phyloP scores from a whole-genome alignment of 1,139 yeast genomes.

The Magnusiomyces magnusii region DNA sequence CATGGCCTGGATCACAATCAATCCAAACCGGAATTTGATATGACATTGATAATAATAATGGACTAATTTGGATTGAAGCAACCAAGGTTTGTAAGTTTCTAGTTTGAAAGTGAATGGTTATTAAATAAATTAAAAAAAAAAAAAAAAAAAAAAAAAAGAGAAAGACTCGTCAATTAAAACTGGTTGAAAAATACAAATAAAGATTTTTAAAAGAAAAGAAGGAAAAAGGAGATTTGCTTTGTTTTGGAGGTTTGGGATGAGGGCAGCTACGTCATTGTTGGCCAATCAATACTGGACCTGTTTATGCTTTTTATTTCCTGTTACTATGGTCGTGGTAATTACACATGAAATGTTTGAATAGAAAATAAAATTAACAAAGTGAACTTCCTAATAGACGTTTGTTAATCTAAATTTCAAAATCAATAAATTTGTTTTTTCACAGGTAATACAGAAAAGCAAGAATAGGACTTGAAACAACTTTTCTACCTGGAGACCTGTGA shows the following conservation, averaged over 20 bases:
- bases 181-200: too few relatives aligned
- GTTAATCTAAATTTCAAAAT: background rate
- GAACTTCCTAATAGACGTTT: background rate
- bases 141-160: background rate
- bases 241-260: too few relatives aligned
- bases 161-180: background rate
- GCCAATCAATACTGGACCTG: background rate
- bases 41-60: background rate
- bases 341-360: background rate
- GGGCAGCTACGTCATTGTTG: background rate
- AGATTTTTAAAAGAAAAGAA: too few relatives aligned
- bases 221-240: too few relatives aligned
- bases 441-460: conserved; percentile 1
- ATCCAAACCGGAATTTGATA: conserved; percentile 58
- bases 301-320: too few relatives aligned
- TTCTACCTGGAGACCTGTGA: conserved; percentile 1
- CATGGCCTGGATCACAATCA: conserved; percentile 95
- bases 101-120: conserved; percentile 31
- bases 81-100: too few relatives aligned
- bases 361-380: background rate
- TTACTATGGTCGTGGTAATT: too few relatives aligned
- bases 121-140: background rate
- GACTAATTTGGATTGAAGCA: too few relatives aligned
- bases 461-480: background rate
- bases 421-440: background rate